These are phyloP conservation scores for Claviceps humidiphila DNA, from an alignment of 2,329 filamentous ascomycete species.

Conservation along the genomic window DNA sequence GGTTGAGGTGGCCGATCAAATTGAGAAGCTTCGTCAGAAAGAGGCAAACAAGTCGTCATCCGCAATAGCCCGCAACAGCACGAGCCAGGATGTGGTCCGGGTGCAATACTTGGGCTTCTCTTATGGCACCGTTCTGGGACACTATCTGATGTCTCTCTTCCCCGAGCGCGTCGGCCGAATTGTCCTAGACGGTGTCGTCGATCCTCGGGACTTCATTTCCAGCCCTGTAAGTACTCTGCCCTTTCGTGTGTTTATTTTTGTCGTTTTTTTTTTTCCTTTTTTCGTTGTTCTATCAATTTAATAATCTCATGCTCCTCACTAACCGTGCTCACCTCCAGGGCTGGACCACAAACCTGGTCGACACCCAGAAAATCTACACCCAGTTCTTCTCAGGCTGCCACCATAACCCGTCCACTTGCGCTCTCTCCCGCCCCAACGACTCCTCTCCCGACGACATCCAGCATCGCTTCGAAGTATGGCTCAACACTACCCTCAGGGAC, in stretches of 20 bases:
- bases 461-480: slow-evolving; percentile 14
- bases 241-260: too few species aligned
- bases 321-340: slow-evolving; percentile 1
- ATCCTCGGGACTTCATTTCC: slow-evolving; percentile 16
- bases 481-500: slow-evolving; percentile 9
- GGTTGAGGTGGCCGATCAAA: slow-evolving; percentile 5
- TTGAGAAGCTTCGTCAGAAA: slow-evolving; percentile 3
- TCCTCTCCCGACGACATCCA: slow-evolving; percentile 4
- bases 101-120: slow-evolving; percentile 33
- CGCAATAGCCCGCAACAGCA: neutral
- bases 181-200: slow-evolving; percentile 20
- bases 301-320: neutral
- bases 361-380: slow-evolving; percentile 17
- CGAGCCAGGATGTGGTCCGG: slow-evolving; percentile 5
- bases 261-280: neutral
- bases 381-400: slow-evolving; percentile 21
- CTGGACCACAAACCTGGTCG: slow-evolving; percentile 19
- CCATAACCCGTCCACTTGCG: slow-evolving; percentile 5
- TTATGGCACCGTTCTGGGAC: slow-evolving; percentile 20
- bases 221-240: slow-evolving; percentile 12
- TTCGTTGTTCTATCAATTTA: neutral
- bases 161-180: slow-evolving; percentile 21
- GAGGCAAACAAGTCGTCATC: neutral
- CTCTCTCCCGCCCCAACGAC: slow-evolving; percentile 3
- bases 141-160: slow-evolving; percentile 14